These are phyloP conservation scores for Aspergillus indologenus DNA, from an alignment of 495 filamentous ascomycete genomes.

Conservation along the genomic window DNA sequence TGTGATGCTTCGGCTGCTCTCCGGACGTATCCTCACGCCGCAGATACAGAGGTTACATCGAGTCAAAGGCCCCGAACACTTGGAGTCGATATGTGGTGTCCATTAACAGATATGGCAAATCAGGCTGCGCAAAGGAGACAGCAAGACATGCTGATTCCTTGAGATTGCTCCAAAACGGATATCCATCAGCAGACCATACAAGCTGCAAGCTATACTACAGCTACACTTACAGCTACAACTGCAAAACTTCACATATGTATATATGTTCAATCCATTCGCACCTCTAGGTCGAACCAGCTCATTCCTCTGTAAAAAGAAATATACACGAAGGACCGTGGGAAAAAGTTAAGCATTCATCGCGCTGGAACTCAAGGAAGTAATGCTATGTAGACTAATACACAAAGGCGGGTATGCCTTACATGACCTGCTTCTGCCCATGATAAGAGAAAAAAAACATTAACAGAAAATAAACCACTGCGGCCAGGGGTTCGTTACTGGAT, in stretches of 20 bases:
- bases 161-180: too few relatives aligned
- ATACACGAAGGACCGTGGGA: background rate
- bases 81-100: too few relatives aligned
- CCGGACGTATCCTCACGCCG: too few relatives aligned
- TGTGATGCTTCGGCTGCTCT: too few relatives aligned
- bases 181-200: too few relatives aligned
- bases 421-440: constrained; percentile 22
- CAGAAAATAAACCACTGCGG: constrained; percentile 27
- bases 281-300: background rate
- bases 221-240: background rate
- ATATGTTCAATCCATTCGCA: background rate
- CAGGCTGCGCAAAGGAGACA: background rate
- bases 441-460: constrained; percentile 28
- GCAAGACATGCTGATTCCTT: background rate
- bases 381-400: constrained; percentile 31
- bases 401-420: constrained; percentile 23
- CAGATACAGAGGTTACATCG: too few relatives aligned
- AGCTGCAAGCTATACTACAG: too few relatives aligned
- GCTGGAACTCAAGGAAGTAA: constrained; percentile 21
- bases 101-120: too few relatives aligned
- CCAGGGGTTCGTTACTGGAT: constrained; percentile 44
- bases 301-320: constrained; percentile 1
- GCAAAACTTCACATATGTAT: background rate
- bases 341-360: constrained; percentile 26
- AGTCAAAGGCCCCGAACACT: too few relatives aligned